Base-by-base conservation (phyloP, 148 eudicot genomes). In the Fagopyrum esculentum region DNA sequence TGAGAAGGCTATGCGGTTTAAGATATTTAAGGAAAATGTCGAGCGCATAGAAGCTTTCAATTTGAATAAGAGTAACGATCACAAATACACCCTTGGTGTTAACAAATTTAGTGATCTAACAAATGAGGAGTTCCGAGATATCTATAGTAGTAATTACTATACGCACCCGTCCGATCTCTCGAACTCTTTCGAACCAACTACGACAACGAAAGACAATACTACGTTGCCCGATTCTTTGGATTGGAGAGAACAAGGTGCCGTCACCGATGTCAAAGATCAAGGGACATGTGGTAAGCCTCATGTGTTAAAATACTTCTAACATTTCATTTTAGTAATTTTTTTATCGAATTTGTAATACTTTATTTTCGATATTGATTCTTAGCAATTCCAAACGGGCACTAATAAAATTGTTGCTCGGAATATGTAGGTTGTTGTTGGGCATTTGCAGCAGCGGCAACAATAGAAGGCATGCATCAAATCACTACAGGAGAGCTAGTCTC, bases 61-160 rank as follows among this genome's bases (percentile, higher is more conserved):
- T 48, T 78, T 50, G 9, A 79, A 74, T 43, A 72, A 78, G 17
- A 71, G 78, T 13, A 71, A 77, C 22, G 45, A 50, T 1, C 2
- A 29, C 69, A 64, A 11, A 12, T 88, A 84, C 74, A 85, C 73
- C 68, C 77, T 88, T 6, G 77, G 80, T 0, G 71, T 88, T 45
- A 90, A 90, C 78, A 61, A 68, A 13, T 90, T 90, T 80, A 89
- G 89, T 30, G 96, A 90, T 64, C 59, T 85, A 35, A 88, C 91
- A 3, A 79, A 83, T 45, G 89, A 85, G 63, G 92, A 90, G 80
- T 90, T 90, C 68, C 50, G 48, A 47, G 82, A 83, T 64, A 56
- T 77, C 61, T 79, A 56, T 22, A 85, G 81, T 69, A 87, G 96
- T 35, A 35, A 35, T 56, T 87, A 57, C 74, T 83, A 3, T 64